These are phyloP conservation scores for Raffaelea albimanens DNA, from an alignment of 2,329 filamentous ascomycete species.

Conservation along the genomic window DNA sequence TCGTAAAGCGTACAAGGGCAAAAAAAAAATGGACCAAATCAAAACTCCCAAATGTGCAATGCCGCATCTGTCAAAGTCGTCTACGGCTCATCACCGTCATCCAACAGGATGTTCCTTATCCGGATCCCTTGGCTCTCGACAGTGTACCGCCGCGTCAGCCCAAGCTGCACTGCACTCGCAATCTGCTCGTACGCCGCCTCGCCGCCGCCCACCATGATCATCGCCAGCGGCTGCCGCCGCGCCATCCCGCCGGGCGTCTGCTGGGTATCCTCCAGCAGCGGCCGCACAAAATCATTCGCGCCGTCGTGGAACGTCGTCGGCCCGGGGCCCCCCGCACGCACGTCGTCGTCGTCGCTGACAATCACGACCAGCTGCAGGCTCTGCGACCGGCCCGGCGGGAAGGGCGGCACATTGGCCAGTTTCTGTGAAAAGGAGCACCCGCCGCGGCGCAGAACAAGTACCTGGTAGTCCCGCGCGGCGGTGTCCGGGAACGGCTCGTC, in stretches of 20 bases:
- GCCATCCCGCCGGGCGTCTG: slow-evolving; percentile 58
- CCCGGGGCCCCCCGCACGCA: slow-evolving; percentile 9
- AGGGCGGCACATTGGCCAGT: slow-evolving; percentile 73
- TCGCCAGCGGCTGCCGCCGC: slow-evolving; percentile 63
- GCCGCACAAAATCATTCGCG: slow-evolving; percentile 33
- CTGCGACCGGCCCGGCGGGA: slow-evolving; percentile 42
- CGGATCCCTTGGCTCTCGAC: slow-evolving; percentile 72
- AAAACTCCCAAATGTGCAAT: too few species aligned
- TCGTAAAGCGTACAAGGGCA: too few species aligned
- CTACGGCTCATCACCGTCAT: slow-evolving; percentile 21
- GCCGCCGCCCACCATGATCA: slow-evolving; percentile 75
- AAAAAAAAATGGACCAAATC: too few species aligned
- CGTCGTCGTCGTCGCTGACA: slow-evolving; percentile 50
- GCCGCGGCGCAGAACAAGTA: slow-evolving; percentile 75
- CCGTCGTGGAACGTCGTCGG: slow-evolving; percentile 16
- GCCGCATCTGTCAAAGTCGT: too few species aligned
- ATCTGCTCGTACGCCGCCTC: slow-evolving; percentile 56
- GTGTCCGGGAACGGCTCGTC: slow-evolving; percentile 42
- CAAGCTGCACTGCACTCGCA: slow-evolving; percentile 54
- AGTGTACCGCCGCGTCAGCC: slow-evolving; percentile 67
- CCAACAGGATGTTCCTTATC: slow-evolving; percentile 70
- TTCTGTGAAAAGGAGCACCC: slow-evolving; percentile 80
- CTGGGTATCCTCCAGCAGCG: slow-evolving; percentile 69
- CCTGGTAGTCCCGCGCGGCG: slow-evolving; percentile 51
- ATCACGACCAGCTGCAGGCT: slow-evolving; percentile 75